Conservation (phyloP, 73 alveolate genomes). For the Paramecium tetraurelia region DNA sequence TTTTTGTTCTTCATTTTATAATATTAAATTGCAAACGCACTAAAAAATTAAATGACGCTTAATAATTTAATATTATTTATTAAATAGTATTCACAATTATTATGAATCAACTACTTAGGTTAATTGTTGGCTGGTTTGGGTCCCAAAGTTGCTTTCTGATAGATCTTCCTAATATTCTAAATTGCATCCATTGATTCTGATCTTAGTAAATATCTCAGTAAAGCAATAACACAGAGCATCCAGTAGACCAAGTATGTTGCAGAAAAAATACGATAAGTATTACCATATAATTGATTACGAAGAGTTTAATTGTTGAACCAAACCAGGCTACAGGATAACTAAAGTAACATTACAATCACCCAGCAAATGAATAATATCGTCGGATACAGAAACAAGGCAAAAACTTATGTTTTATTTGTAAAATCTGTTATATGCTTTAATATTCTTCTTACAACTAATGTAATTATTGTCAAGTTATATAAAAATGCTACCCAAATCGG, state of each 20-base stretch:
- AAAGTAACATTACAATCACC: not conserved
- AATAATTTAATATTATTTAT: not conserved
- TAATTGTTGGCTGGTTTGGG: not conserved
- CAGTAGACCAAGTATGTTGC: not conserved
- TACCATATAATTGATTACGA: not conserved
- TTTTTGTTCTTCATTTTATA: not conserved
- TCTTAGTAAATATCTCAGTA: not conserved
- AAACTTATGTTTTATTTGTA: not conserved
- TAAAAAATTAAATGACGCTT: not conserved
- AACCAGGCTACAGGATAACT: not conserved
- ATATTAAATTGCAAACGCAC: slow-evolving; percentile 23
- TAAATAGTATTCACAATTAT: not conserved
- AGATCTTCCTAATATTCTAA: not conserved
- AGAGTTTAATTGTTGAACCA: not conserved
- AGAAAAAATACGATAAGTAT: not conserved
- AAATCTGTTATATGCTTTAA: not conserved
- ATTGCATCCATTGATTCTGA: not conserved
- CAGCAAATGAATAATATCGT: not conserved
- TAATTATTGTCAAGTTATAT: not conserved
- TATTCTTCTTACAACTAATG: not conserved
- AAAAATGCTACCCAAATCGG: slow-evolving; percentile 40
- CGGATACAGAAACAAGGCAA: not conserved
- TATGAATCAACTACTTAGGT: not conserved
- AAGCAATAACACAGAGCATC: slow-evolving; percentile 41
- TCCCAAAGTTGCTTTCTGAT: not conserved